Evolutionary conservation across 805 yeast genomes (phyloP).

Genomic region (Pichia deserticola): DNA sequence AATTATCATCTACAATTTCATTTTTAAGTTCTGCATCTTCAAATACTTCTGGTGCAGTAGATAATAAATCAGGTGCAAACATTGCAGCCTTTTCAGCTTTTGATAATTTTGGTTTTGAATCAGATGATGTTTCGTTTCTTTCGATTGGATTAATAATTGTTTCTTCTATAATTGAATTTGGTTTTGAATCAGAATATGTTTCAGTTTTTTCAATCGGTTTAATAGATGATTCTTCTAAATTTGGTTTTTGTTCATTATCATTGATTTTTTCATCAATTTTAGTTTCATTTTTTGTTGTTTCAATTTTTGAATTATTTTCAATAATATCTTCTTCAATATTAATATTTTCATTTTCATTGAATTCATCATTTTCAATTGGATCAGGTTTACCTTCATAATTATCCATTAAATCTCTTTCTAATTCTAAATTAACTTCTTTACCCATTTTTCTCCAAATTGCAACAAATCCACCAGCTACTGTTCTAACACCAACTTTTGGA

Average conservation of each 20-base stretch:
- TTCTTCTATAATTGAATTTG: background rate
- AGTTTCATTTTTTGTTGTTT: background rate
- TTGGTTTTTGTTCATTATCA: no score
- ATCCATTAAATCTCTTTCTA: slow-evolving; percentile 7
- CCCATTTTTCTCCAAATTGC: slow-evolving; percentile 33
- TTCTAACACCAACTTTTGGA: slow-evolving; percentile 41
- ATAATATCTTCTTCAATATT: background rate
- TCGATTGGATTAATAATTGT: background rate
- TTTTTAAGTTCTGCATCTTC: background rate
- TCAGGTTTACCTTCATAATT: slow-evolving; percentile 3
- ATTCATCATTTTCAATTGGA: background rate
- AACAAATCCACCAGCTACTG: slow-evolving; percentile 47
- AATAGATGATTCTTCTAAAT: no score
- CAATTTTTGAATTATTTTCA: background rate
- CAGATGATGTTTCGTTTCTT: background rate
- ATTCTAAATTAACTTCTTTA: slow-evolving; percentile 4
- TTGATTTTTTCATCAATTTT: background rate
- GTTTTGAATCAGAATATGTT: background rate
- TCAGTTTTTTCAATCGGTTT: no score
- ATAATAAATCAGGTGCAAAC: slow-evolving; percentile 6
- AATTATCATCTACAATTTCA: background rate
- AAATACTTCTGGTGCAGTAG: slow-evolving; percentile 8
- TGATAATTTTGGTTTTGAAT: background rate
- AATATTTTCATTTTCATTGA: background rate
- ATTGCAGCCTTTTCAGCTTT: background rate